Percentiles rank a stretch among this genome's conserved stretches.
These are phyloP conservation scores for Stevia rebaudiana DNA, from an alignment of 140 eudicot genomes.

Conservation along the genomic window DNA sequence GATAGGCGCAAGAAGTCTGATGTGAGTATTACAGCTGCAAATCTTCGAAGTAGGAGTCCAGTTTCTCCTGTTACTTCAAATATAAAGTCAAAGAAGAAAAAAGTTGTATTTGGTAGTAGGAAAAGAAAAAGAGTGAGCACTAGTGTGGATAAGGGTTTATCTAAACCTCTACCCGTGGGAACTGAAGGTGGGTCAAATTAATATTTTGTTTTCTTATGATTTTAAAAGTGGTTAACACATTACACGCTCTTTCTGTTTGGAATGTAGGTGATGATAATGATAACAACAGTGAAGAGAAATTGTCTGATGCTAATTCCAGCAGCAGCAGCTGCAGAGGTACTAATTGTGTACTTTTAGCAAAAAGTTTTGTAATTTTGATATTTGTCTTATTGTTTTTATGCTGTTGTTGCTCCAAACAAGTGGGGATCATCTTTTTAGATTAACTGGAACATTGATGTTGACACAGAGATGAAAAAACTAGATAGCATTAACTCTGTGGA, in stretches of 20 bases:
- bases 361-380: conserved; percentile 5
- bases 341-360: conserved; percentile 1
- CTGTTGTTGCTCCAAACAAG: conserved; percentile 11
- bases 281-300: conserved; percentile 16
- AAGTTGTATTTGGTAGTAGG: conserved; percentile 30
- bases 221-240: neutral
- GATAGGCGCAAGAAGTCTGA: conserved; percentile 42
- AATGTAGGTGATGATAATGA: conserved; percentile 27
- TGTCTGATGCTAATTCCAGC: conserved; percentile 17
- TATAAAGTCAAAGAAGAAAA: conserved; percentile 29
- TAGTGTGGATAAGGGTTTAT: conserved; percentile 24
- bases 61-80: conserved; percentile 22
- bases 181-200: conserved; percentile 34
- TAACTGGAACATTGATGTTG: conserved; percentile 26
- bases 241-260: conserved; percentile 5
- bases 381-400: neutral
- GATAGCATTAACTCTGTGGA: conserved; percentile 26
- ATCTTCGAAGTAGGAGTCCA: neutral
- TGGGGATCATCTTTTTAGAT: conserved; percentile 7
- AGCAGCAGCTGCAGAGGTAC: conserved; percentile 30
- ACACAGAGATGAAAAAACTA: conserved; percentile 13
- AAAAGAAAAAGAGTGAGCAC: conserved; percentile 45
- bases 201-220: neutral
- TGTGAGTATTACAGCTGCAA: conserved; percentile 14
- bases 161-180: conserved; percentile 14